Evolutionary conservation across 1,284 basidiomycete genomes (phyloP), one percentile per base, ranked within the genome.

Genomic region (Laetiporus sulphureus): DNA sequence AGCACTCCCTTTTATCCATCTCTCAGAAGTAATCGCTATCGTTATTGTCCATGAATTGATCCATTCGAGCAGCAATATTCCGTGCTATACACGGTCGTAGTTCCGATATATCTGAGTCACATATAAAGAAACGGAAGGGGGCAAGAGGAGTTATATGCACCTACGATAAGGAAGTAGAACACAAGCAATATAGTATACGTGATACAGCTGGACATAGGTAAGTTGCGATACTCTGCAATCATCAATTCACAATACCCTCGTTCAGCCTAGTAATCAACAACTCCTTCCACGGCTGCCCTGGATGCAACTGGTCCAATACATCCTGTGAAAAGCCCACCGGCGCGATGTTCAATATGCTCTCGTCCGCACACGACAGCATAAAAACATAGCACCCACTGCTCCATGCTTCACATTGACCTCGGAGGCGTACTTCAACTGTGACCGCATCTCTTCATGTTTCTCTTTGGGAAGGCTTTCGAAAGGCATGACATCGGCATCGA

Each of bases 261-360:
- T 55, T 55, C 41, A 55, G 25, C 25, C 44, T 36, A 13, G 30
- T 42, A 40, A 51, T 33, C 40, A 55, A 12, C 46, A 41, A 46
- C 32, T 53, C 50, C 42, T 51, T 51, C 51, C 53, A 55, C 4
- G 44, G 44, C 29, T 39, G 13, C 8, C 51, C 48, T 5, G 48
- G 48, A 29, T 38, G 39, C 30, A 46, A 33, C 12, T 45, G 21
- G 1, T 46, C 44, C 24, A 47, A 40, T 19, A 41, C 41, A 25
- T 41, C 42, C 43, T 41, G 42, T 29, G 38, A 40, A 40, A 55
- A 53, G 32, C 54, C 48, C 30, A 57, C 50, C 31, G 54, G 51
- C 27, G 48, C 51, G 29, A 52, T 45, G 32, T 52, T 55, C 33
- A 43, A 36, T 5, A 51, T 45, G 16, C 34, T 32, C 30, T 39